A percentile compares a stretch with the other conserved stretches of the same genome.
Evolutionary conservation across 441 rosid genomes (phyloP).

Genomic region (Mallotus japonicus): DNA sequence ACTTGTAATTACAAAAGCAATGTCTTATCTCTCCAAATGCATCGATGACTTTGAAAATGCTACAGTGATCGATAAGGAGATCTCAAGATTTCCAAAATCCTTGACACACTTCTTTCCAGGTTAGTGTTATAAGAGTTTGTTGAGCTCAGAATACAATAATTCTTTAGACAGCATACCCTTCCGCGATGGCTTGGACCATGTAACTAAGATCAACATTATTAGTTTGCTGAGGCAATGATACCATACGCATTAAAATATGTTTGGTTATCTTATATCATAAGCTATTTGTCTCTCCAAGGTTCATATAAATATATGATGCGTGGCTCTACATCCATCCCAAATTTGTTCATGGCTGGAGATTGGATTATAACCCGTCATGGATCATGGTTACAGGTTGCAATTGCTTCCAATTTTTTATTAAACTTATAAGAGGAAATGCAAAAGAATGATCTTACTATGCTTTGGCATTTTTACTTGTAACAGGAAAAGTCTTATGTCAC

Average conservation of each 20-base stretch:
- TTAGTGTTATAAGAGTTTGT: slow-evolving; percentile 13
- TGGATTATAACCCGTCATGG: slow-evolving; percentile 64
- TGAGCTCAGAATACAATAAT: not conserved
- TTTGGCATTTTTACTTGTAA: not conserved
- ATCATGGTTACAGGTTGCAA: slow-evolving; percentile 56
- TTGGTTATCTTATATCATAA: not conserved
- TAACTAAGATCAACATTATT: no score
- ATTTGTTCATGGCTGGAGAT: slow-evolving; percentile 68
- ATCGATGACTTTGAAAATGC: slow-evolving; percentile 40
- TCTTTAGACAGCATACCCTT: not conserved
- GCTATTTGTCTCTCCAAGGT: slow-evolving; percentile 32
- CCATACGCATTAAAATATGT: not conserved
- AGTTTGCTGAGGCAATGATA: not conserved
- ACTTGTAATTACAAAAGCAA: slow-evolving; percentile 33
- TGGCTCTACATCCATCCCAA: slow-evolving; percentile 49
- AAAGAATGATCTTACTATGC: no score
- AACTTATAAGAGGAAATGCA: not conserved
- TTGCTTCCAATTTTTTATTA: not conserved
- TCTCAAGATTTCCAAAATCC: slow-evolving; percentile 45
- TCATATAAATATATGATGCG: slow-evolving; percentile 64
- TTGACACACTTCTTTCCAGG: slow-evolving; percentile 66
- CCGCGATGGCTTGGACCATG: no score
- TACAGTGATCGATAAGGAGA: slow-evolving; percentile 35
- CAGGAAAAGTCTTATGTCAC: slow-evolving; percentile 59
- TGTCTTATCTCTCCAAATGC: slow-evolving; percentile 41